A percentile compares a stretch with the other conserved stretches of the same genome.
Conservation (phyloP, 306 rosid species). For the Cucumis melo region DNA sequence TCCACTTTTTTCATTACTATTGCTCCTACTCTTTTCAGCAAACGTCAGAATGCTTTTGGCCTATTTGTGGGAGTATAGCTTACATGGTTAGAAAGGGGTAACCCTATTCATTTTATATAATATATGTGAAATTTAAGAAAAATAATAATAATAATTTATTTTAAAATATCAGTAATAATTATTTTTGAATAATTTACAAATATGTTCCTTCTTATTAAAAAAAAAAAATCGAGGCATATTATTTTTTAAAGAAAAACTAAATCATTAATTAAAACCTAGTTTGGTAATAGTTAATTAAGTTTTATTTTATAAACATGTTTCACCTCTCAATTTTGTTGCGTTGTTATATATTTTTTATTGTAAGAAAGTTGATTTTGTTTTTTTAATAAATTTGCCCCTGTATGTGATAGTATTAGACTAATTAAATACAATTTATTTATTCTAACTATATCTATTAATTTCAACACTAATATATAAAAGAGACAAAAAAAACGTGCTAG, state of each 20-base stretch:
- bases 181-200: not conserved
- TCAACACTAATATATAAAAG: not conserved
- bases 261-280: too few relatives aligned
- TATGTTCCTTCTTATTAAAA: not conserved
- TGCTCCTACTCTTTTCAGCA: constrained; percentile 12
- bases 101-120: not conserved
- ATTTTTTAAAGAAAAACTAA: too few relatives aligned
- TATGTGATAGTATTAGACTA: not conserved
- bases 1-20: not conserved
- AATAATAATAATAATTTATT: not conserved
- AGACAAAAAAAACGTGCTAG: not conserved
- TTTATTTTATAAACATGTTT: too few relatives aligned
- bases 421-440: too few relatives aligned
- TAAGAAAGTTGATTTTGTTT: too few relatives aligned
- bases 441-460: not conserved
- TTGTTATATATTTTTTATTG: too few relatives aligned
- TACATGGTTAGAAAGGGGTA: not conserved
- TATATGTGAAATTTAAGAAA: not conserved
- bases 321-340: too few relatives aligned
- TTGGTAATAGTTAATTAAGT: too few relatives aligned
- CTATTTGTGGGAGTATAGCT: not conserved
- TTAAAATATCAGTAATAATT: not conserved
- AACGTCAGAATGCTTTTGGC: constrained; percentile 26
- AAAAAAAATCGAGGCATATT: too few relatives aligned
- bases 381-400: too few relatives aligned